Evolutionary conservation across 1,284 basidiomycete genomes (phyloP).

Genomic region (Puccinia polysora): DNA sequence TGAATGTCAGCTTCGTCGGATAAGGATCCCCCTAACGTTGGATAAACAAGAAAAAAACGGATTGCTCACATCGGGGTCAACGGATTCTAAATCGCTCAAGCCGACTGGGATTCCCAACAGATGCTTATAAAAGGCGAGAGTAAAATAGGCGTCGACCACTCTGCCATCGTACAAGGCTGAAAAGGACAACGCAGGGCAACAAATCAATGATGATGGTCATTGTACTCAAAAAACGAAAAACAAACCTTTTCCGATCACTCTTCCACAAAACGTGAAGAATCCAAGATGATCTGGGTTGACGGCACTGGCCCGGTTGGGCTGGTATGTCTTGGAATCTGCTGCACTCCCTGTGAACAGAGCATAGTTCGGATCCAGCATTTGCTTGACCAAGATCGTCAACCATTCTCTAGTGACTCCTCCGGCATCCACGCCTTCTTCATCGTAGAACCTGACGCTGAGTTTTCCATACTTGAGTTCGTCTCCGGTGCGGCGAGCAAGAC

Average conservation of each 20-base stretch:
- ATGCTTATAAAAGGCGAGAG: constrained; percentile 78
- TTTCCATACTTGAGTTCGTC: constrained; percentile 98
- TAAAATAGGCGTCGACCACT: constrained; percentile 95
- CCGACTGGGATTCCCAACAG: constrained; percentile 85
- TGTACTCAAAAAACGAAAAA: background rate
- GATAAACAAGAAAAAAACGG: background rate
- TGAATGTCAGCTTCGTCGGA: constrained; percentile 1
- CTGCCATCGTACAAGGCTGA: constrained; percentile 90
- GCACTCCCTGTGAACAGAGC: constrained; percentile 96
- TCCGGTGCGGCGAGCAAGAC: constrained; percentile 80
- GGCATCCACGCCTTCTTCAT: constrained; percentile 97
- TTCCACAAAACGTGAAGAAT: constrained; percentile 98
- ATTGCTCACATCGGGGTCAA: constrained; percentile 65
- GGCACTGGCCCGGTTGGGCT: constrained; percentile 85
- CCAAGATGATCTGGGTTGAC: constrained; percentile 85
- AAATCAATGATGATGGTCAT: constrained; percentile 1
- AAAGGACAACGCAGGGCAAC: no score
- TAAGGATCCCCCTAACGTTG: no score
- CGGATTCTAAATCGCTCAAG: constrained; percentile 88
- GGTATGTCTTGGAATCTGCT: constrained; percentile 86
- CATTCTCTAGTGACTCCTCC: constrained; percentile 97
- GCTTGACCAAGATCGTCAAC: constrained; percentile 85
- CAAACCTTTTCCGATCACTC: constrained; percentile 69
- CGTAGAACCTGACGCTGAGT: constrained; percentile 89
- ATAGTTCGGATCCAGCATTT: constrained; percentile 99